Evolutionary conservation across 163 green algal genomes (phyloP).

Genomic region (Prototheca wickerhamii): DNA sequence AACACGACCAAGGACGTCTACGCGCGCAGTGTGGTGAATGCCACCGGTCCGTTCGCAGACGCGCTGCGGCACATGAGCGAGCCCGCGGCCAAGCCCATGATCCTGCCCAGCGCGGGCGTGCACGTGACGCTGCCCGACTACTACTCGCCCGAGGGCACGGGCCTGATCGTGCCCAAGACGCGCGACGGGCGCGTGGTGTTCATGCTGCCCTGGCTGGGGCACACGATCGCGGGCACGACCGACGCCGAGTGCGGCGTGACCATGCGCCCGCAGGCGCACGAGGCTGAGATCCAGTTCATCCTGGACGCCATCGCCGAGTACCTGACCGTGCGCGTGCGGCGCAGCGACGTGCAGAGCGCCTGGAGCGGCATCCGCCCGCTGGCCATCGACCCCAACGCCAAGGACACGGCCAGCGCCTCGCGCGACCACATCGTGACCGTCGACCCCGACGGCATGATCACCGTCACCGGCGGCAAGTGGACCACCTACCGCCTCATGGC

Average conservation of each 20-base stretch:
- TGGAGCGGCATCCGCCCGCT: slow-evolving; percentile 93
- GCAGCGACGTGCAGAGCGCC: slow-evolving; percentile 77
- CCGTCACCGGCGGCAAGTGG: slow-evolving; percentile 92
- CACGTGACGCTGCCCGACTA: slow-evolving; percentile 94
- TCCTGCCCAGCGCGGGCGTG: slow-evolving; percentile 72
- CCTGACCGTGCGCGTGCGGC: slow-evolving; percentile 78
- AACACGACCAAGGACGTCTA: slow-evolving; percentile 62
- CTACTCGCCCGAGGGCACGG: slow-evolving; percentile 69
- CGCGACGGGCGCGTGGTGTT: slow-evolving; percentile 95
- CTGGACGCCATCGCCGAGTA: slow-evolving; percentile 82
- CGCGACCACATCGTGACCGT: slow-evolving; percentile 80
- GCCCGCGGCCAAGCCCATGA: slow-evolving; percentile 36
- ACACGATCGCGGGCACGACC: slow-evolving; percentile 83
- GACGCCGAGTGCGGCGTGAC: slow-evolving; percentile 65
- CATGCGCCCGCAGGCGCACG: slow-evolving; percentile 52
- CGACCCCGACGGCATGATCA: slow-evolving; percentile 79
- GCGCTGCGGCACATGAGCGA: slow-evolving; percentile 34
- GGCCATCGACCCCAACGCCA: slow-evolving; percentile 62
- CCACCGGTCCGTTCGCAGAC: slow-evolving; percentile 81
- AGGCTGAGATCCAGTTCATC: slow-evolving; percentile 93
- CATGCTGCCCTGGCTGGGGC: slow-evolving; percentile 88
- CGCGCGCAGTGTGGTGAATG: slow-evolving; percentile 85
- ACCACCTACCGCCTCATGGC: slow-evolving; percentile 96
- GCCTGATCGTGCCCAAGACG: slow-evolving; percentile 97
- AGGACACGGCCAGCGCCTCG: slow-evolving; percentile 39